phyloP scores from a whole-genome alignment of 2,329 filamentous ascomycete genomes.

The Didymella pinodella region DNA sequence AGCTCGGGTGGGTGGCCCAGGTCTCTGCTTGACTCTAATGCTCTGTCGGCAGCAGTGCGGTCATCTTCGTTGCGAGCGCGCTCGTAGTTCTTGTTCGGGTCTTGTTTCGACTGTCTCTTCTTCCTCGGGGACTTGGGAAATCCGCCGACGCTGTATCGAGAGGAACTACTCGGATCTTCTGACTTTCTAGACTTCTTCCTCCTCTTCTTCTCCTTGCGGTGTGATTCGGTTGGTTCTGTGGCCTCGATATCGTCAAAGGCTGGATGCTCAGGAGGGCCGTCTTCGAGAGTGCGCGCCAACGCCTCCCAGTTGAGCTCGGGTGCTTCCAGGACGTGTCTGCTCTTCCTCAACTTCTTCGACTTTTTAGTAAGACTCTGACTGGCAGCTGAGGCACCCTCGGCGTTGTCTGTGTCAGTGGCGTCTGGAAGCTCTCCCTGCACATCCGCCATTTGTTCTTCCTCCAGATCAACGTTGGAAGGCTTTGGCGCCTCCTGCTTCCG shows the following conservation, averaged over 20 bases:
- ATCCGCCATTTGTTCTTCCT: background rate
- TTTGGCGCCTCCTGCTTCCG: background rate
- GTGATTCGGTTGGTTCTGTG: background rate
- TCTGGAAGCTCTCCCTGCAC: background rate
- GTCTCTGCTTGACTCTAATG: conserved; percentile 20
- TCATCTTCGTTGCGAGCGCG: conserved; percentile 7
- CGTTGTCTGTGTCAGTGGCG: background rate
- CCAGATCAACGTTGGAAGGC: background rate
- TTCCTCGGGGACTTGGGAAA: background rate
- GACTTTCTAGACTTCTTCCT: background rate
- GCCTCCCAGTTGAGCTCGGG: conserved; percentile 1
- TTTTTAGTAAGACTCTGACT: background rate
- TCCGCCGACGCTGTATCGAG: conserved; percentile 10
- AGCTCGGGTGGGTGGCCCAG: conserved; percentile 28
- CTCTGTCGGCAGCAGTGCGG: conserved; percentile 27
- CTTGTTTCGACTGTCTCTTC: background rate
- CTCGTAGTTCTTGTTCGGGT: conserved; percentile 14
- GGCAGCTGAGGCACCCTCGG: background rate
- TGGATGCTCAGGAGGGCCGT: background rate
- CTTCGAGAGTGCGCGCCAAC: background rate
- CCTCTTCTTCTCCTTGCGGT: background rate
- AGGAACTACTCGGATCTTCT: background rate
- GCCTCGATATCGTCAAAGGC: background rate
- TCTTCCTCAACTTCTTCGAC: background rate
- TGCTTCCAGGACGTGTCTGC: background rate